Conservation (phyloP, 2,329 filamentous ascomycete genomes). For the Exserohilum turcica region DNA sequence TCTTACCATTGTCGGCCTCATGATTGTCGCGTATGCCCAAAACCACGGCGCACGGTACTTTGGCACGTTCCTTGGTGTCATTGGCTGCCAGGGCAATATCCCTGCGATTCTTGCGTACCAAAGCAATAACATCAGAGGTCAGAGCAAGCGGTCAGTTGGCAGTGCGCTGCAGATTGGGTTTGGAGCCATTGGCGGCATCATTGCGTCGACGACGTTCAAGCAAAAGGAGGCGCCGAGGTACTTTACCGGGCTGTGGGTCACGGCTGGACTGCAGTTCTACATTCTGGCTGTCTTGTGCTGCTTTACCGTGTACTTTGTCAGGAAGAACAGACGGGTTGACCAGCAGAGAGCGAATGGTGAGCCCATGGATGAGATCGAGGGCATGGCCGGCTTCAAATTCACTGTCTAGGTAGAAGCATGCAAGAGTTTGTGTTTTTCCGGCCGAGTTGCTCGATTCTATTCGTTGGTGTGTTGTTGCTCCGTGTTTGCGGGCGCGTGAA, state of each 20-base stretch:
- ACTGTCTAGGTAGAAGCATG: neutral
- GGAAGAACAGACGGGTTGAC: conserved; percentile 22
- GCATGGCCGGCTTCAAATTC: conserved; percentile 29
- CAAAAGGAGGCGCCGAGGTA: conserved; percentile 31
- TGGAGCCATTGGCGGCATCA: conserved; percentile 33
- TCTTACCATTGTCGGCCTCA: conserved; percentile 29
- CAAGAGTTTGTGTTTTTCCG: neutral
- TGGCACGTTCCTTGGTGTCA: conserved; percentile 32
- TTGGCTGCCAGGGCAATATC: conserved; percentile 26
- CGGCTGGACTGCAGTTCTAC: conserved; percentile 25
- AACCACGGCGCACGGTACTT: conserved; percentile 35
- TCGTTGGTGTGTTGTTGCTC: too few species aligned
- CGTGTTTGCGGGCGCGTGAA: too few species aligned
- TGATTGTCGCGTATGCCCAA: conserved; percentile 31
- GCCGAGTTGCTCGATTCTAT: neutral
- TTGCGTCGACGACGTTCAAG: conserved; percentile 28
- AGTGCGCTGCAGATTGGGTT: conserved; percentile 32
- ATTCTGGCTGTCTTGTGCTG: conserved; percentile 19
- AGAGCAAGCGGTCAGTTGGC: conserved; percentile 29
- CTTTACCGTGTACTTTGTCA: conserved; percentile 21
- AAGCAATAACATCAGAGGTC: conserved; percentile 31
- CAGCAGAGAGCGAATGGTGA: conserved; percentile 18
- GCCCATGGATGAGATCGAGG: conserved; percentile 22
- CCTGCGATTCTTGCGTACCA: conserved; percentile 35
- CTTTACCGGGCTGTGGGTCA: conserved; percentile 27